These are phyloP conservation scores for Colletotrichum sublineola DNA, from an alignment of 2,329 filamentous ascomycete species.

Conservation along the genomic window DNA sequence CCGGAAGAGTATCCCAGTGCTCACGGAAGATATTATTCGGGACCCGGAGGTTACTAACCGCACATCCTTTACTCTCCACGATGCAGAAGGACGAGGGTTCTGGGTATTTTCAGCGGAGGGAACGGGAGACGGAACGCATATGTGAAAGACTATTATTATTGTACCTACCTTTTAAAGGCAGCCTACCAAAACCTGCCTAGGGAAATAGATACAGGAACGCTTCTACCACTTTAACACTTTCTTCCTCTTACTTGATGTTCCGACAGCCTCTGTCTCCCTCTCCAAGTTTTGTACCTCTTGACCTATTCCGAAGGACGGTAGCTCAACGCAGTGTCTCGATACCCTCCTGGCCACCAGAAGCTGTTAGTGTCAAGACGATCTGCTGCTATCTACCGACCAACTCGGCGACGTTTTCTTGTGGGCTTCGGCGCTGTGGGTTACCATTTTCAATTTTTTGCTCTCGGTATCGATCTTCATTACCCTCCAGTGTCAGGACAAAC, in stretches of 20 bases:
- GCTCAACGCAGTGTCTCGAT: neutral
- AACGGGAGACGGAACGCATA: neutral
- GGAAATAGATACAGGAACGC: neutral
- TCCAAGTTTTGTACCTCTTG: neutral
- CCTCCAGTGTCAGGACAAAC: neutral
- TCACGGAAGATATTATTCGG: neutral
- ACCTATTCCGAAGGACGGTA: neutral
- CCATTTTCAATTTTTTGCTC: neutral
- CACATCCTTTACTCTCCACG: neutral
- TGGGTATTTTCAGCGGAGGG: neutral
- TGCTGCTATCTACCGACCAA: neutral
- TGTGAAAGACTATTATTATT: constrained; percentile 2
- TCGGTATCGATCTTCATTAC: too few species aligned
- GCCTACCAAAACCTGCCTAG: neutral
- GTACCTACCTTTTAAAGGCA: constrained; percentile 7
- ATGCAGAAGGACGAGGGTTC: neutral
- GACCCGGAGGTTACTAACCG: neutral
- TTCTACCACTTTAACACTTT: neutral
- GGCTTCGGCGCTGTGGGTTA: neutral
- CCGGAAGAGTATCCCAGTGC: neutral
- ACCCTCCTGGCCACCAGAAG: neutral
- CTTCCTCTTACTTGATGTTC: neutral
- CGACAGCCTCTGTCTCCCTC: neutral
- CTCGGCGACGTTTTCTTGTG: neutral
- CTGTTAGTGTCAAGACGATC: neutral